phyloP scores from a whole-genome alignment of 108 stramenopile genomes.

The Skeletonema costatum region DNA sequence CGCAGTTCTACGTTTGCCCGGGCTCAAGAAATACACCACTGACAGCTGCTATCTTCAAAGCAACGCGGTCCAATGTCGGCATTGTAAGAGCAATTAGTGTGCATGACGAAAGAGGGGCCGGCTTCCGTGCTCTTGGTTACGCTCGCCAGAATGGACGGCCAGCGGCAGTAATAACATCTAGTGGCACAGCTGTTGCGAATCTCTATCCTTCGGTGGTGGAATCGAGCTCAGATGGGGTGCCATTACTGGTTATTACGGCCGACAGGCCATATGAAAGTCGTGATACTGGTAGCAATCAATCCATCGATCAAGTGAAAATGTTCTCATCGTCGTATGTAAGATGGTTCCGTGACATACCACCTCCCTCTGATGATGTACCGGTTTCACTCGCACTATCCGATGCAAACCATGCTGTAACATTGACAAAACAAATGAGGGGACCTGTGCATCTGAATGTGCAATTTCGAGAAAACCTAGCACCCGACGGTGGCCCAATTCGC shows the following conservation, averaged over 20 bases:
- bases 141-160: conserved; percentile 72
- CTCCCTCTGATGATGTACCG: conserved; percentile 84
- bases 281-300: conserved; percentile 92
- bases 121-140: conserved; percentile 89
- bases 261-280: conserved; percentile 92
- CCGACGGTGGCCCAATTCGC: conserved; percentile 83
- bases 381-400: conserved; percentile 80
- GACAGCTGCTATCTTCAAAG: conserved; percentile 75
- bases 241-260: conserved; percentile 88
- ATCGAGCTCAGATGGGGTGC: conserved; percentile 79
- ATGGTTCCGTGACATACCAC: conserved; percentile 88
- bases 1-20: conserved; percentile 87
- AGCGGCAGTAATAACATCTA: conserved; percentile 88
- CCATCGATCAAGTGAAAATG: conserved; percentile 88
- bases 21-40: conserved; percentile 93
- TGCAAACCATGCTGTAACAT: conserved; percentile 77
- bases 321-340: conserved; percentile 79
- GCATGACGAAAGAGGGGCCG: conserved; percentile 95
- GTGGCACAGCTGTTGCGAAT: conserved; percentile 94
- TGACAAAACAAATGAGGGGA: conserved; percentile 59
- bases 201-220: conserved; percentile 90
- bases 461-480: conserved; percentile 94
- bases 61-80: conserved; percentile 65
- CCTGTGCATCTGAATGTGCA: conserved; percentile 95
- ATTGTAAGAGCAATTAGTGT: conserved; percentile 70